Percentiles rank a stretch among this genome's conserved stretches.
These are phyloP conservation scores for Hypsizygus marmoreus DNA, from an alignment of 768 basidiomycete genomes.

Conservation along the genomic window DNA sequence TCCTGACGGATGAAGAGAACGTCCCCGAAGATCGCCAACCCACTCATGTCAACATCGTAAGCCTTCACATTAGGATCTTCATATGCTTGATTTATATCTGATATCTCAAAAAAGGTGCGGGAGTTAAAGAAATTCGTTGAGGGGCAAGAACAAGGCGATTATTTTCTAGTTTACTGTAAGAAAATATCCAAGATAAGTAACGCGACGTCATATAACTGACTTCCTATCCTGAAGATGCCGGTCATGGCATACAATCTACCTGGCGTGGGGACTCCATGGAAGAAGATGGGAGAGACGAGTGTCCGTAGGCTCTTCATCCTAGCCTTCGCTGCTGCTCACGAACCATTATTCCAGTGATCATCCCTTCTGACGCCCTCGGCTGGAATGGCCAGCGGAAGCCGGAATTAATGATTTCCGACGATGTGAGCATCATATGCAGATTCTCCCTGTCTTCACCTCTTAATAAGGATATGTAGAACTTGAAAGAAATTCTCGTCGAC, in stretches of 20 bases:
- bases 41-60: constrained; percentile 4
- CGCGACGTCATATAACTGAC: background rate
- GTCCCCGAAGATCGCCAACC: background rate
- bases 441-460: no score
- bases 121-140: background rate
- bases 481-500: constrained; percentile 3
- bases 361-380: background rate
- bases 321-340: background rate
- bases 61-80: background rate
- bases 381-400: no score
- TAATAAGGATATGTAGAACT: no score
- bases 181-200: no score
- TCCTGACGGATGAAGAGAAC: background rate
- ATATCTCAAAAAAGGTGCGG: background rate
- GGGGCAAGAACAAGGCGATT: background rate
- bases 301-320: background rate
- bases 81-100: background rate
- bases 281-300: background rate
- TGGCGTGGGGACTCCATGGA: background rate
- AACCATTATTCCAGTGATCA: background rate
- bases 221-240: background rate
- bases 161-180: constrained; percentile 1
- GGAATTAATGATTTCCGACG: no score
- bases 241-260: background rate
- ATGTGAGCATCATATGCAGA: no score